A percentile compares a stretch with the other conserved stretches of the same genome.
phyloP scores from a whole-genome alignment of 164 flowering plant genomes.

The Magnolia kwangsiensis region DNA sequence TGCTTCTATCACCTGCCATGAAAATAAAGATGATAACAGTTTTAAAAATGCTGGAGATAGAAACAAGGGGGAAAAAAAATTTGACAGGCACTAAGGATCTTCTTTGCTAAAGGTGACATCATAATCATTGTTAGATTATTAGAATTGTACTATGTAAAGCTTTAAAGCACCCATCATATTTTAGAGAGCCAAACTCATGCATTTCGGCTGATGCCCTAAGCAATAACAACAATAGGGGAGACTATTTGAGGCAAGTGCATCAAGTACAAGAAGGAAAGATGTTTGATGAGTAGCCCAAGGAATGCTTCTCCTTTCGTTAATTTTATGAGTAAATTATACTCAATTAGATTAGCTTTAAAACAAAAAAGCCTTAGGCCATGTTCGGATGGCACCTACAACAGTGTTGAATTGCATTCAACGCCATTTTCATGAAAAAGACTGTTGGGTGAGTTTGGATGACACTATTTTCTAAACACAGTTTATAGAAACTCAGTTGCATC shows the following conservation, averaged over 20 bases:
- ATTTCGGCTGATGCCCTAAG: background rate
- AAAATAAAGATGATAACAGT: slow-evolving; percentile 3
- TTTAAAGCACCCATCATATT: background rate
- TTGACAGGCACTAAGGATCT: background rate
- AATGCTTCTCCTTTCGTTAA: too few species aligned
- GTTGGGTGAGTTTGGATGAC: too few species aligned
- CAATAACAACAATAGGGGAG: background rate
- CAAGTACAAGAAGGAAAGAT: too few species aligned
- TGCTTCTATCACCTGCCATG: slow-evolving; percentile 88
- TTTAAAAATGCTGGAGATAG: background rate
- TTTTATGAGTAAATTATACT: too few species aligned
- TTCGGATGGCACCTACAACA: too few species aligned
- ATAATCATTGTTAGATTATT: background rate
- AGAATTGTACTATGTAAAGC: background rate
- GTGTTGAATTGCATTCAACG: too few species aligned
- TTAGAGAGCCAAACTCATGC: background rate
- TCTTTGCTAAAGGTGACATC: background rate
- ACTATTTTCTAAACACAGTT: too few species aligned
- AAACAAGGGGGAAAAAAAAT: background rate
- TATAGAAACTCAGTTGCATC: too few species aligned
- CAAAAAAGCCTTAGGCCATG: too few species aligned
- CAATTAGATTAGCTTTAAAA: too few species aligned
- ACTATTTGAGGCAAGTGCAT: background rate
- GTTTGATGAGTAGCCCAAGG: too few species aligned
- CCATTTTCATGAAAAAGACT: too few species aligned